Evolutionary conservation across 163 green algal species (phyloP).

Genomic region (Scenedesmus sp.): DNA sequence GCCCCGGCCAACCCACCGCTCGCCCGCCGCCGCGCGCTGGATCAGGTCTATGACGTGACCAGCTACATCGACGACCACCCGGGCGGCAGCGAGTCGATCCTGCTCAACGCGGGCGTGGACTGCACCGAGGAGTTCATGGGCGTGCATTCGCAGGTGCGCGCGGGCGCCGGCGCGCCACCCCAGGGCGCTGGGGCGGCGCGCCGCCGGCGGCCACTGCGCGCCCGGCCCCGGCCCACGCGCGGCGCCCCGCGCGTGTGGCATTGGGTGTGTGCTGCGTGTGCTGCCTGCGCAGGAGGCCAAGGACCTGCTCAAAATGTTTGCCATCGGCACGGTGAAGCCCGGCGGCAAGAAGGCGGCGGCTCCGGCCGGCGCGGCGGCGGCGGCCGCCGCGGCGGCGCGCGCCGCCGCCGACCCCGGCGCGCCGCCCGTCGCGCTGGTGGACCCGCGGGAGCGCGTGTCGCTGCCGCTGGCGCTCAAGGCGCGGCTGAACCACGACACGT

Average conservation of each 20-base stretch:
- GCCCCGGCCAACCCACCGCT: no score
- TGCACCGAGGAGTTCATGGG: constrained; percentile 92
- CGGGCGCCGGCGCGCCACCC: no score
- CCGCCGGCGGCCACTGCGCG: no score
- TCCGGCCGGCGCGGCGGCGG: background rate
- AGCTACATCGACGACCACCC: constrained; percentile 95
- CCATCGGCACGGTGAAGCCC: constrained; percentile 80
- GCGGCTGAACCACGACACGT: constrained; percentile 85
- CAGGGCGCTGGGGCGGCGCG: no score
- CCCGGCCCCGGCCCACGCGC: no score
- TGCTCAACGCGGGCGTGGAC: constrained; percentile 80
- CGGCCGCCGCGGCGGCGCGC: constrained; percentile 1
- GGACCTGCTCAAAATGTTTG: constrained; percentile 88
- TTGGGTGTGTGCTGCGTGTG: no score
- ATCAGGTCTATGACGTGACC: constrained; percentile 91
- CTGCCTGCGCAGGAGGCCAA: constrained; percentile 89
- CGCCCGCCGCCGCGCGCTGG: background rate
- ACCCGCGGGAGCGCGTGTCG: constrained; percentile 78
- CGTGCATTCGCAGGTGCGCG: constrained; percentile 74
- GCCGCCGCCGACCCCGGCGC: background rate
- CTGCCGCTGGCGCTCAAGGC: constrained; percentile 82
- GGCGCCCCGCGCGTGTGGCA: no score
- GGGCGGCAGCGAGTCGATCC: constrained; percentile 90
- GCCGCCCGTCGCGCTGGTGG: constrained; percentile 50
- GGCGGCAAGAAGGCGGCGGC: constrained; percentile 31